Evolutionary conservation across 164 flowering plant species (phyloP).

Genomic region (Tinospora cordifolia): DNA sequence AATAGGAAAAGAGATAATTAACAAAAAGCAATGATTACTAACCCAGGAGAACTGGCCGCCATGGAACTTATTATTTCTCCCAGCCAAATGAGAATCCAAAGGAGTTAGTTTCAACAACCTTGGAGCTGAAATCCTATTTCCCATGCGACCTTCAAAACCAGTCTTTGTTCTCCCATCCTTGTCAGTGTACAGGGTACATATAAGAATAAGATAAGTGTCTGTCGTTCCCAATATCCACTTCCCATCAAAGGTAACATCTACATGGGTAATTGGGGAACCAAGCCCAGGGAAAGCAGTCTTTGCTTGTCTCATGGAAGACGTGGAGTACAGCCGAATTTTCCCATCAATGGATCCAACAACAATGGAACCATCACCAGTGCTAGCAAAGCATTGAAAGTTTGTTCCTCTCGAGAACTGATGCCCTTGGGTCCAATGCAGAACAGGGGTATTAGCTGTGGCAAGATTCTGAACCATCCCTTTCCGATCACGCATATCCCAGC

Average conservation of each 20-base stretch:
- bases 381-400: conserved; percentile 87
- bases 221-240: conserved; percentile 97
- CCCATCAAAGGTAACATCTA: conserved; percentile 96
- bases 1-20: not conserved
- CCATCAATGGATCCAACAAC: conserved; percentile 97
- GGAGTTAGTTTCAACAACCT: conserved; percentile 89
- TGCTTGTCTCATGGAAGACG: conserved; percentile 81
- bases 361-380: conserved; percentile 94
- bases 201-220: conserved; percentile 81
- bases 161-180: conserved; percentile 88
- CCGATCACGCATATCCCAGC: conserved; percentile 97
- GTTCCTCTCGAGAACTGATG: conserved; percentile 91
- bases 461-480: conserved; percentile 83
- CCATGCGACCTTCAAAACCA: conserved; percentile 87
- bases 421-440: conserved; percentile 89
- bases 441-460: conserved; percentile 45
- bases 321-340: conserved; percentile 88
- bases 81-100: conserved; percentile 84
- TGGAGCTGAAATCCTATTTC: conserved; percentile 82
- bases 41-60: conserved; percentile 99
- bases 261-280: conserved; percentile 91
- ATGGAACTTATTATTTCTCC: conserved; percentile 65
- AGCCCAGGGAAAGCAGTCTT: conserved; percentile 98
- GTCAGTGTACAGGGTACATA: conserved; percentile 75
- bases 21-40: conserved; percentile 14